phyloP scores from a whole-genome alignment of 352 stramenopile species.

The Globisporangium canariense region DNA sequence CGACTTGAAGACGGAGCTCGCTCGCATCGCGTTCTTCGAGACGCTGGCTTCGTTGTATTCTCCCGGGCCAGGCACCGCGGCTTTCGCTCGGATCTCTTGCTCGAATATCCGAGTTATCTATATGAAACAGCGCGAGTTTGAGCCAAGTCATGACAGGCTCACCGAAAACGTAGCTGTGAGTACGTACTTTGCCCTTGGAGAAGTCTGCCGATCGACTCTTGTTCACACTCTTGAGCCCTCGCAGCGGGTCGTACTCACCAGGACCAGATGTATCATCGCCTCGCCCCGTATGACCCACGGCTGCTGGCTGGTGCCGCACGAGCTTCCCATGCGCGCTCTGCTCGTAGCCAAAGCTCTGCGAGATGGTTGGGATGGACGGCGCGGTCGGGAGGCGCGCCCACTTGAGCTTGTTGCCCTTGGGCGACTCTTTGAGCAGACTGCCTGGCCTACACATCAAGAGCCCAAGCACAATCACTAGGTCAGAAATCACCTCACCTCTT shows the following conservation, averaged over 20 bases:
- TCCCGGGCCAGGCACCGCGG: constrained; percentile 52
- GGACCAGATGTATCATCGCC: constrained; percentile 60
- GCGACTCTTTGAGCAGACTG: constrained; percentile 27
- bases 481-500: not conserved
- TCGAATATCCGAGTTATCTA: constrained; percentile 56
- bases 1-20: constrained; percentile 77
- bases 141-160: too few species aligned
- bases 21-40: constrained; percentile 39
- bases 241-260: constrained; percentile 70
- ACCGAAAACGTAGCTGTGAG: not conserved
- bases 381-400: constrained; percentile 68
- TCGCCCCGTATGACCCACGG: constrained; percentile 49
- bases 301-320: constrained; percentile 56
- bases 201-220: constrained; percentile 68
- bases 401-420: constrained; percentile 47
- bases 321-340: constrained; percentile 70
- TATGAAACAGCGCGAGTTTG: not conserved
- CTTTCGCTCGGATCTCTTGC: constrained; percentile 52
- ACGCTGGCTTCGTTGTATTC: constrained; percentile 43
- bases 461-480: constrained; percentile 7
- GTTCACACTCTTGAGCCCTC: constrained; percentile 60
- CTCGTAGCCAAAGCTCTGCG: constrained; percentile 80
- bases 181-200: constrained; percentile 54
- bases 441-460: constrained; percentile 17
- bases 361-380: constrained; percentile 65